Conservation (phyloP, 768 basidiomycete genomes). For the Vararia minispora region DNA sequence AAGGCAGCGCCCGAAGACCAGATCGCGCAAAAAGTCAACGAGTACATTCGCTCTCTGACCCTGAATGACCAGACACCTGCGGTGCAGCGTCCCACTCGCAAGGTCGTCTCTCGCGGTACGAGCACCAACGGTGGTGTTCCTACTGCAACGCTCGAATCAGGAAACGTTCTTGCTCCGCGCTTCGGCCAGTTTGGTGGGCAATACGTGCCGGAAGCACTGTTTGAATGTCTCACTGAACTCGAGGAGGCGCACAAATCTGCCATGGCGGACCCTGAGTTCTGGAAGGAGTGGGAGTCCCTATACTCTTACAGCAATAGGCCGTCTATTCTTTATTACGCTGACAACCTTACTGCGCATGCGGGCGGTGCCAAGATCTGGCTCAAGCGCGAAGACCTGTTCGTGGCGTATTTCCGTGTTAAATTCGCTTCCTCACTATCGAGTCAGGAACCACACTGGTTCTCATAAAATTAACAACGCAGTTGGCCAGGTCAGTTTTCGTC, state of each 20-base stretch:
- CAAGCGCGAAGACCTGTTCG: slow-evolving; percentile 85
- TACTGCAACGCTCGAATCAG: slow-evolving; percentile 23
- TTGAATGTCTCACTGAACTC: slow-evolving; percentile 84
- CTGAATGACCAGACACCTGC: slow-evolving; percentile 25
- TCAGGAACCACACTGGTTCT: slow-evolving; percentile 92
- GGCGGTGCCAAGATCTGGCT: slow-evolving; percentile 97
- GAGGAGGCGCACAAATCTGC: slow-evolving; percentile 87
- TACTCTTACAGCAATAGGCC: slow-evolving; percentile 95
- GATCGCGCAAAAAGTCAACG: slow-evolving; percentile 45
- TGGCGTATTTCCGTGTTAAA: neutral
- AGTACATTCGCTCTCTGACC: slow-evolving; percentile 66
- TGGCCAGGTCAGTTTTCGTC: slow-evolving; percentile 56
- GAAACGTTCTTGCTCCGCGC: slow-evolving; percentile 56
- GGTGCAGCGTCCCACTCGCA: slow-evolving; percentile 6
- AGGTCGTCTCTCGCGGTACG: slow-evolving; percentile 21
- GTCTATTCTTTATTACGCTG: slow-evolving; percentile 83
- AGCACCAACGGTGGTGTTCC: slow-evolving; percentile 23
- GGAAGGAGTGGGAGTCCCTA: slow-evolving; percentile 80
- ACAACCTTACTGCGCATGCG: slow-evolving; percentile 79
- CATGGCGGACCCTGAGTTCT: slow-evolving; percentile 79
- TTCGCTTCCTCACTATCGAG: slow-evolving; percentile 2
- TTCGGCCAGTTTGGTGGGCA: slow-evolving; percentile 97
- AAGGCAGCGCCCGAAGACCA: slow-evolving; percentile 44
- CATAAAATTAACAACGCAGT: slow-evolving; percentile 99
- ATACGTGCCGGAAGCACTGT: slow-evolving; percentile 94